Percentiles rank a stretch among this genome's conserved stretches.
Conservation (phyloP, 2,329 filamentous ascomycete genomes). For the Sarocladiaceae sp. region DNA sequence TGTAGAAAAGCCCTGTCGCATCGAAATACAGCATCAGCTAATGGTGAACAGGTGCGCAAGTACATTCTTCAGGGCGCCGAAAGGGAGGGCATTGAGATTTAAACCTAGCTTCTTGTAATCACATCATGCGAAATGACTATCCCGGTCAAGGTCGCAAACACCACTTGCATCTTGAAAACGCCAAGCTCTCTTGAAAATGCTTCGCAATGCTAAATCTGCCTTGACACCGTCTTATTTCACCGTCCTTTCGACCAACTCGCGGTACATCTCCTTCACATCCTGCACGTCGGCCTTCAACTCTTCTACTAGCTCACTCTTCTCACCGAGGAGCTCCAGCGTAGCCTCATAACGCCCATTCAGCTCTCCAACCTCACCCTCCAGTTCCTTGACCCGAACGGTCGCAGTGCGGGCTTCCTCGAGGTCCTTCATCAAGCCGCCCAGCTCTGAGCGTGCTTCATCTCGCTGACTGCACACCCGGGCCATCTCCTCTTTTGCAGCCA, state of each 20-base stretch:
- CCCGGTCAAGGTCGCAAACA: too few relatives aligned
- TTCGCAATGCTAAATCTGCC: neutral
- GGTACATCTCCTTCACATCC: conserved; percentile 94
- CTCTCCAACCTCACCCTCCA: conserved; percentile 62
- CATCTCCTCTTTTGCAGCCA: conserved; percentile 81
- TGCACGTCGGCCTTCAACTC: conserved; percentile 83
- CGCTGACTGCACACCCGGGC: conserved; percentile 73
- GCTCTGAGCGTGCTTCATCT: conserved; percentile 85
- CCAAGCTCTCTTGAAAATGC: conserved; percentile 7
- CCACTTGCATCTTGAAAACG: too few relatives aligned
- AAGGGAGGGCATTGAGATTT: conserved; percentile 70
- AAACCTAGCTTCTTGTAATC: conserved; percentile 17
- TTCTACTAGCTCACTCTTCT: conserved; percentile 93
- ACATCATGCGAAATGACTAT: too few relatives aligned
- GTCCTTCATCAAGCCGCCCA: conserved; percentile 86
- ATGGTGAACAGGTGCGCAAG: conserved; percentile 52
- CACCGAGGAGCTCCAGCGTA: conserved; percentile 87
- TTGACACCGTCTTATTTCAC: conserved; percentile 48
- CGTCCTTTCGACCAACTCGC: conserved; percentile 82
- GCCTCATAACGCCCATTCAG: conserved; percentile 79
- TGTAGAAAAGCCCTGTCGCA: conserved; percentile 18
- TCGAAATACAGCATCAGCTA: too few relatives aligned
- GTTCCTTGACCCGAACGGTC: conserved; percentile 50
- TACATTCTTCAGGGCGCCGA: conserved; percentile 76
- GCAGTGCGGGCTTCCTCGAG: conserved; percentile 62